Percentiles rank a stretch among this genome's conserved stretches.
Evolutionary conservation across 139 green algal species (phyloP).

Genomic region (Monoraphidium neglectum): DNA sequence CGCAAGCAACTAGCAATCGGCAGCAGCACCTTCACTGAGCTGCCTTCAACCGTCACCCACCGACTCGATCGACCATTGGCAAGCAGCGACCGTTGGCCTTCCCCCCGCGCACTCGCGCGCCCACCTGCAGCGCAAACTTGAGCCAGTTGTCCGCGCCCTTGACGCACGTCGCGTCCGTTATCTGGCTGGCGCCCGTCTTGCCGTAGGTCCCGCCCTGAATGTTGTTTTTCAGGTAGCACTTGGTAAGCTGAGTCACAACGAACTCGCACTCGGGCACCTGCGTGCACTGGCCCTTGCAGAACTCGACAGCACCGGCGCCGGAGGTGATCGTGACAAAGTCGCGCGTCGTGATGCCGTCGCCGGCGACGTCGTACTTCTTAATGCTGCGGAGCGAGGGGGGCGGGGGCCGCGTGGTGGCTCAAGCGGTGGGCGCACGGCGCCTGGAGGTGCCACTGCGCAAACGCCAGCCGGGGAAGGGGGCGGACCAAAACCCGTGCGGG

Average conservation of each 20-base stretch:
- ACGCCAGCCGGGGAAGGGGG: no score
- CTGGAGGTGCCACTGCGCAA: no score
- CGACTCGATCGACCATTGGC: no score
- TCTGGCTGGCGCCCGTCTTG: not conserved
- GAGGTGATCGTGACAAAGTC: slow-evolving; percentile 30
- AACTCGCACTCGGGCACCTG: slow-evolving; percentile 26
- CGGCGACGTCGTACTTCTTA: slow-evolving; percentile 32
- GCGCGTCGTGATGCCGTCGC: slow-evolving; percentile 8
- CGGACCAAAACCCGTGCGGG: no score
- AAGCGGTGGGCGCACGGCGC: no score
- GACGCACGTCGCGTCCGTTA: slow-evolving; percentile 21
- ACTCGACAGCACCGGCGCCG: slow-evolving; percentile 16
- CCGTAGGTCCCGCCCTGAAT: slow-evolving; percentile 22
- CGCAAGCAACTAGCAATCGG: no score
- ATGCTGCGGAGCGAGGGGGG: not conserved
- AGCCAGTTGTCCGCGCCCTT: slow-evolving; percentile 24
- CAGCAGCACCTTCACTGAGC: no score
- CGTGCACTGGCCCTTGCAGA: slow-evolving; percentile 30
- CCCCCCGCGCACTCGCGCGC: slow-evolving; percentile 2
- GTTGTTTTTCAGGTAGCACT: slow-evolving; percentile 36
- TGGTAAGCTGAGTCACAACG: slow-evolving; percentile 9
- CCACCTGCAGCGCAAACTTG: slow-evolving; percentile 17
- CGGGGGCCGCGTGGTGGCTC: no score
- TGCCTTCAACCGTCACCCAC: no score
- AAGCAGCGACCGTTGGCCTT: no score